phyloP scores from a whole-genome alignment of 371 early-diverging fungal genomes.

The Thermomucor indicae-seudaticae region DNA sequence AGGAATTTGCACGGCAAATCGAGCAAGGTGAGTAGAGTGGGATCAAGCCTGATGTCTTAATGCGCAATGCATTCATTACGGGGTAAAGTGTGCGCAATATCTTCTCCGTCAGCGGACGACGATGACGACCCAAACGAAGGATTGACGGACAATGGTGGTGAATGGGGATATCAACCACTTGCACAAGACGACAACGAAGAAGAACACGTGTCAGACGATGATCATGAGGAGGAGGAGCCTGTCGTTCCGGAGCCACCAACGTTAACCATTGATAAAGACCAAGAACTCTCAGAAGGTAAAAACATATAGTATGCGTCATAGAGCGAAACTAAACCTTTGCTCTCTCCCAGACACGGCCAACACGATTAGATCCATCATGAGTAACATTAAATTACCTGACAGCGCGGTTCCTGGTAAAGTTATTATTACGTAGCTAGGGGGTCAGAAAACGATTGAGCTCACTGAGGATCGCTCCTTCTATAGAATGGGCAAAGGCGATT shows the following conservation, averaged over 20 bases:
- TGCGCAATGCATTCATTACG: no score
- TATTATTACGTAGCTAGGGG: not conserved
- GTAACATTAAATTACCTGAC: conserved; percentile 25
- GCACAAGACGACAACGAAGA: conserved; percentile 37
- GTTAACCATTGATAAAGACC: conserved; percentile 12
- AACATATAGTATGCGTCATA: not conserved
- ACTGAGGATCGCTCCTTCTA: not conserved
- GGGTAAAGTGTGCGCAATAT: no score
- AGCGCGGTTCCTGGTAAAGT: conserved; percentile 30
- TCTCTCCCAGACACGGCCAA: conserved; percentile 22
- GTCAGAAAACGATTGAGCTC: not conserved
- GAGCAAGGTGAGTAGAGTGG: no score
- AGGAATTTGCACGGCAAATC: no score
- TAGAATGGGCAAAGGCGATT: conserved; percentile 37
- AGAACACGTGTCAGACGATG: conserved; percentile 14
- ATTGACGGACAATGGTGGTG: no score
- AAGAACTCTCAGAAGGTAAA: conserved; percentile 12
- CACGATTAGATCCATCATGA: conserved; percentile 36
- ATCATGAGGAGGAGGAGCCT: conserved; percentile 8
- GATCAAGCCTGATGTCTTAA: no score
- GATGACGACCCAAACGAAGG: conserved; percentile 11
- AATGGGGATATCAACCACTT: conserved; percentile 26
- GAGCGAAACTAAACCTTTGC: not conserved
- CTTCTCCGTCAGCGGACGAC: no score
- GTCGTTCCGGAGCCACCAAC: conserved; percentile 5